A percentile compares a stretch with the other conserved stretches of the same genome.
These are phyloP conservation scores for Hevea brasiliensis DNA, from an alignment of 345 rosid species.

Conservation along the genomic window DNA sequence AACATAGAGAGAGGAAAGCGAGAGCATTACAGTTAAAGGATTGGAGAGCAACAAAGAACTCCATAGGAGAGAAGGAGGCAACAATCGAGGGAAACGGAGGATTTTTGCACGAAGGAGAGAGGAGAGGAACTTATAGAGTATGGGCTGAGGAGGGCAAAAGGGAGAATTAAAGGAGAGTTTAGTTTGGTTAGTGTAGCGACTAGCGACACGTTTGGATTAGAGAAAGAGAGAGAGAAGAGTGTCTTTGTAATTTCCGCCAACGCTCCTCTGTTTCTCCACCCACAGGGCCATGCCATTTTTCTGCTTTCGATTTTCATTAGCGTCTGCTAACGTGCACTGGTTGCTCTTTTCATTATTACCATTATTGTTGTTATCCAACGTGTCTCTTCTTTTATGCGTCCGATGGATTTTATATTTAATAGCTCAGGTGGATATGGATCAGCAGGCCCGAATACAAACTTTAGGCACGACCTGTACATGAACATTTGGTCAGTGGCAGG, in stretches of 20 bases:
- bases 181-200: conserved; percentile 4
- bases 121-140: background rate
- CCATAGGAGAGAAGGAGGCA: conserved; percentile 42
- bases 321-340: background rate
- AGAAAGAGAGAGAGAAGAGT: background rate
- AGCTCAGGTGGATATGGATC: too few relatives aligned
- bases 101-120: background rate
- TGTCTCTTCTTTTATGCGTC: too few relatives aligned
- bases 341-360: background rate
- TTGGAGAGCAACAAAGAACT: conserved; percentile 61
- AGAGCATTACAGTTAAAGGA: conserved; percentile 55
- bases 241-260: conserved; percentile 44
- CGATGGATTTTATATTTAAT: too few relatives aligned
- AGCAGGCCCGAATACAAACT: too few relatives aligned
- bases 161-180: background rate
- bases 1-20: conserved; percentile 6
- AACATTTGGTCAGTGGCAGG: too few relatives aligned
- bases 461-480: too few relatives aligned
- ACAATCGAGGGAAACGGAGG: background rate
- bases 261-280: conserved; percentile 37
- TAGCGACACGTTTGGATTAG: conserved; percentile 3
- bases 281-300: background rate
- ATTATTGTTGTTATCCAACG: too few relatives aligned
- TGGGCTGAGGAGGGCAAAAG: background rate
- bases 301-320: background rate